Base-by-base conservation (phyloP, 768 basidiomycete species). In the Phlebiopsis gigantea region DNA sequence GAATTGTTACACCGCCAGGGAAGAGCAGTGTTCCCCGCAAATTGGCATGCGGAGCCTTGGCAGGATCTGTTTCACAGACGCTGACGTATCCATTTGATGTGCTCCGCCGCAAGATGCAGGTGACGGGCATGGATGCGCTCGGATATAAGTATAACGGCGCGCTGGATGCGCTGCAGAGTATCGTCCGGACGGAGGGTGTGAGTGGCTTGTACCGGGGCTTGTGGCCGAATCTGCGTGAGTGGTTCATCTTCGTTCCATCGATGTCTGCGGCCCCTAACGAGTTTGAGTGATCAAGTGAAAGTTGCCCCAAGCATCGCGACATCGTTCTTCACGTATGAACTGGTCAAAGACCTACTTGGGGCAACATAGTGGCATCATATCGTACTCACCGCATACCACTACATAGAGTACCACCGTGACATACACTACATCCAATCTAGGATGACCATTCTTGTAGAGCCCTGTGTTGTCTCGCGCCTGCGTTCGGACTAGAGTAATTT, bases 51-150 rank as follows among this genome's bases (percentile, higher is more conserved):
- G 96, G 95, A 34, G 94, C 91, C 29, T 71, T 95, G 59, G 93
- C 72, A 82, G 92, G 92, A n/a, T 84, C 87, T 24, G 87, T 96
- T 61, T 94, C 93, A 12, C 93, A 98, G 70, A 92, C 93, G 49
- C 71, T 98, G 63, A 98, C 95, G 4, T 98, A 96, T 69, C 96
- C 96, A 8, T 91, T 97, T 65, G 96, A 99, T 69, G 91, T 98
- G 5, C 71, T 98, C 57, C 80, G 96, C 46, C 80, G 96, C 59
- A 96, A 98, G 77, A 93, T 98, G 88, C 96, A 98, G 70, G 90
- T 96, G 57, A 80, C 84, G 5, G 92, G 92, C 12, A 87, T 94
- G 84, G 75, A 78, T 25, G 67, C 71, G 12, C 67, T 82, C 59
- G 78, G 79, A 46, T 74, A 83, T 62, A 84, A 84, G 70, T 95